Conservation (phyloP, 2,329 filamentous ascomycete species). For the Nigrospora sphaerica region DNA sequence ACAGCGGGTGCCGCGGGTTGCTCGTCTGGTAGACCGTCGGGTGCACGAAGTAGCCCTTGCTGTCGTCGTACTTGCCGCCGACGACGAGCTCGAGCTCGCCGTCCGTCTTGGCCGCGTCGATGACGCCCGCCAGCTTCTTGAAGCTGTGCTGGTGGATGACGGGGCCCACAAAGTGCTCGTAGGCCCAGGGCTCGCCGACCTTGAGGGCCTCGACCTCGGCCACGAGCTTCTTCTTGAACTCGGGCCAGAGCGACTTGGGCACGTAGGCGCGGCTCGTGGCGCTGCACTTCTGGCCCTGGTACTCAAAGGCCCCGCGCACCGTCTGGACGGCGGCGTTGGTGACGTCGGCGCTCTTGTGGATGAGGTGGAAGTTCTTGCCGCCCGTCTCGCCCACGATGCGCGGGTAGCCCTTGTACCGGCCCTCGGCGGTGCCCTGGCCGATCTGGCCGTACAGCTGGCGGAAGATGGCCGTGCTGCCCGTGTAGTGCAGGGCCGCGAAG, state of each 20-base stretch:
- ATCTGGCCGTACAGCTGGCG: slow-evolving; percentile 82
- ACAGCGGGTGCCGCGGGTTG: slow-evolving; percentile 66
- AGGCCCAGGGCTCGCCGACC: slow-evolving; percentile 61
- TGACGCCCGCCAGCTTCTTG: slow-evolving; percentile 69
- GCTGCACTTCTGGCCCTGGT: slow-evolving; percentile 86
- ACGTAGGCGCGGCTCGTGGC: slow-evolving; percentile 78
- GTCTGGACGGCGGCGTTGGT: slow-evolving; percentile 75
- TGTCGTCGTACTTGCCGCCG: slow-evolving; percentile 71
- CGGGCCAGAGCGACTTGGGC: slow-evolving; percentile 65
- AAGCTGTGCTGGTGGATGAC: slow-evolving; percentile 80
- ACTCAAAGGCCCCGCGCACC: slow-evolving; percentile 82
- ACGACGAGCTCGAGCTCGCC: slow-evolving; percentile 63
- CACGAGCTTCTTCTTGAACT: slow-evolving; percentile 61
- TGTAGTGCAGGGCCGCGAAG: slow-evolving; percentile 91
- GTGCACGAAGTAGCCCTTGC: slow-evolving; percentile 75
- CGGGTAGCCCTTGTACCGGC: slow-evolving; percentile 77
- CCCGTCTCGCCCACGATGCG: slow-evolving; percentile 87
- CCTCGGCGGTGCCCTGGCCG: slow-evolving; percentile 71
- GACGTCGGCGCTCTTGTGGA: slow-evolving; percentile 72
- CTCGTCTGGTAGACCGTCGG: slow-evolving; percentile 75
- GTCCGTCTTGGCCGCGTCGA: slow-evolving; percentile 75
- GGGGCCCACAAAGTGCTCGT: slow-evolving; percentile 76
- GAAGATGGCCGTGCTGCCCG: slow-evolving; percentile 88
- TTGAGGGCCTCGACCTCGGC: slow-evolving; percentile 64
- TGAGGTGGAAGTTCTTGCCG: slow-evolving; percentile 87